Conservation (phyloP, 352 stramenopile genomes). For the Achlya hypogyna region DNA sequence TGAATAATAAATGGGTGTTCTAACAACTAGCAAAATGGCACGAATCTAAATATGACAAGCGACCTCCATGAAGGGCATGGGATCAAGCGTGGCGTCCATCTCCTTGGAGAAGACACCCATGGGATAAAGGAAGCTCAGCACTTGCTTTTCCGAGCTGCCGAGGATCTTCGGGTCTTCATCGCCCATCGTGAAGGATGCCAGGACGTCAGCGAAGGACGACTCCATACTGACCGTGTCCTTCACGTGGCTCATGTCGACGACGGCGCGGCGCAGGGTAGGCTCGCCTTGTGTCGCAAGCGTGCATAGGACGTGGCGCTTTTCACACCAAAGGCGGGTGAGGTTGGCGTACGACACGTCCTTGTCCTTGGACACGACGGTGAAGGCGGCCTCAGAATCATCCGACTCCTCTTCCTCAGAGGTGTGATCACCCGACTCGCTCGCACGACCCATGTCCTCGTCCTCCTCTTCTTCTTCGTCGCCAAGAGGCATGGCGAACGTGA, state of each 20-base stretch:
- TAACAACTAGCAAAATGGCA: conserved; percentile 7
- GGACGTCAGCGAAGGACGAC: conserved; percentile 50
- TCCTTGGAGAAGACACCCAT: conserved; percentile 64
- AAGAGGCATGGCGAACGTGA: conserved; percentile 45
- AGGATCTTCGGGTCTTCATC: conserved; percentile 27
- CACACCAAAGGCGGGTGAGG: conserved; percentile 68
- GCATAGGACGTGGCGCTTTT: conserved; percentile 79
- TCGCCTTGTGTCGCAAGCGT: conserved; percentile 66
- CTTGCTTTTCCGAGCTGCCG: conserved; percentile 40
- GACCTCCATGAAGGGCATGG: conserved; percentile 21
- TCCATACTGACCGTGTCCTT: conserved; percentile 53
- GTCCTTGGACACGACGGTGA: conserved; percentile 28
- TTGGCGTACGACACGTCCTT: conserved; percentile 60
- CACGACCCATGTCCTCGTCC: neutral
- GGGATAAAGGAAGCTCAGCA: conserved; percentile 79
- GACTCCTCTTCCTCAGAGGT: conserved; percentile 15
- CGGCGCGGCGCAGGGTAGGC: conserved; percentile 51
- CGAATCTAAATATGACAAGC: conserved; percentile 21
- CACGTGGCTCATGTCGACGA: conserved; percentile 78
- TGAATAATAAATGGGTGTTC: conserved; percentile 3
- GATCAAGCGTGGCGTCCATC: conserved; percentile 17
- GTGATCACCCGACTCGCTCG: conserved; percentile 21
- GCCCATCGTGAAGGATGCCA: conserved; percentile 26
- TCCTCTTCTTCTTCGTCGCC: conserved; percentile 52
- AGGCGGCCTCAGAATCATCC: conserved; percentile 39